These are phyloP conservation scores for Verticillium nonalfalfae DNA, from an alignment of 2,329 filamentous ascomycete species.

Conservation along the genomic window DNA sequence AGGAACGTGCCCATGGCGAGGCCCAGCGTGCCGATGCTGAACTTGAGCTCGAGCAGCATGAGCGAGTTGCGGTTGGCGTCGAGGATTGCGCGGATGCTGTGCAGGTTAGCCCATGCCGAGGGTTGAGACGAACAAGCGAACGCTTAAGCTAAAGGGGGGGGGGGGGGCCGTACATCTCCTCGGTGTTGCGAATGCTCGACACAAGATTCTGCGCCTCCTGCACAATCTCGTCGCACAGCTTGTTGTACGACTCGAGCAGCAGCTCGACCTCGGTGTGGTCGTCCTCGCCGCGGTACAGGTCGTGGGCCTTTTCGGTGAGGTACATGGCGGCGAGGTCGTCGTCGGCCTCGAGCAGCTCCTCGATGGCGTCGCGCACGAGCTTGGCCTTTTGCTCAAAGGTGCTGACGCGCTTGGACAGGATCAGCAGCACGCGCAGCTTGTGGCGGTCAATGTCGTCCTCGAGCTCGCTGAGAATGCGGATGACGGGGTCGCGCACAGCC, in stretches of 20 bases:
- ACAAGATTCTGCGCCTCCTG: conserved; percentile 91
- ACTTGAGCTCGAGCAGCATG: conserved; percentile 95
- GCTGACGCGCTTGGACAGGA: conserved; percentile 90
- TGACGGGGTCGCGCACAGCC: conserved; percentile 85
- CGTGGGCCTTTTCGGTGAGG: conserved; percentile 77
- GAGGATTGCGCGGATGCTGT: conserved; percentile 87
- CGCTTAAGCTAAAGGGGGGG: no score
- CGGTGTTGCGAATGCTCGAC: conserved; percentile 91
- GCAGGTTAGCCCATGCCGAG: not conserved
- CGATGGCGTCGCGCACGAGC: conserved; percentile 87
- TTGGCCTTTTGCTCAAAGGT: conserved; percentile 97
- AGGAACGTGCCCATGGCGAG: conserved; percentile 91
- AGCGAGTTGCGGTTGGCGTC: conserved; percentile 97
- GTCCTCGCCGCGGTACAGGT: conserved; percentile 66
- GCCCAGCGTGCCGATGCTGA: conserved; percentile 91
- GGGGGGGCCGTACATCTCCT: no score
- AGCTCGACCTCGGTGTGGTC: conserved; percentile 97
- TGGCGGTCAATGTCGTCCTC: conserved; percentile 97
- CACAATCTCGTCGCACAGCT: conserved; percentile 95
- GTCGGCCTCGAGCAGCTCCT: conserved; percentile 91
- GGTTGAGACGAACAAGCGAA: not conserved
- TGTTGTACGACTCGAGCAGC: conserved; percentile 94
- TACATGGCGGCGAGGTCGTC: conserved; percentile 96
- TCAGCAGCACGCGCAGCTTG: conserved; percentile 82
- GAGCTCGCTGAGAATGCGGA: conserved; percentile 73